Base-by-base conservation (phyloP, 192 early-diverging fungal genomes). In the Linnemannia elongata region DNA sequence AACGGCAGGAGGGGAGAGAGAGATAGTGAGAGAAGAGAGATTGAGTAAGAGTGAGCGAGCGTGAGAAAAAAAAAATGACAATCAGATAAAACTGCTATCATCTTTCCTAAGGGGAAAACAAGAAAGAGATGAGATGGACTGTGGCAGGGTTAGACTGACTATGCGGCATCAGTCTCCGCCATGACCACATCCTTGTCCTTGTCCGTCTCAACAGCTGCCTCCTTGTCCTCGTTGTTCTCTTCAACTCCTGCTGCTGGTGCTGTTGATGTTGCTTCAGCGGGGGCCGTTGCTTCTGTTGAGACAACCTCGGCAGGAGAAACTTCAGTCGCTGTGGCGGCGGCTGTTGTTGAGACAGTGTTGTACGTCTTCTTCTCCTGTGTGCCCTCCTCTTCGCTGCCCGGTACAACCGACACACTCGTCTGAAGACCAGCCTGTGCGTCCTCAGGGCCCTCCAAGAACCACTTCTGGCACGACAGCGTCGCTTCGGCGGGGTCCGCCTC, bases 401-500 rank as follows among this genome's bases (percentile, higher is more conserved):
- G 72, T 63, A 87, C 42, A 20, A 76, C 60, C 35, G 69, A 36
- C 5, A 76, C 66, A 27, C 45, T 66, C 17, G 85, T 87, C 41
- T 44, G 8, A 24, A 81, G n/a, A 12, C 85, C 79, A 12, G 45
- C 42, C 54, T 75, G 81, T 7, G 36, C 44, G 78, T 87, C 85
- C 54, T 81, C 85, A 18, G 85, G 85, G 13, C 85, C 85, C 52
- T 87, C 79, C 22, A 78, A 24, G 45, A 81, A 66, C 85, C 85
- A 87, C 42, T 87, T 87, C 52, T 87, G 75, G 72, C 81, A 87
- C 27, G 55, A 6, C 22, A 44, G 41, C 5, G 47, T 60, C 13
- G 73, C 41, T 42, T 69, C 76, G 13, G 70, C 63, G 57, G 68
- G 42, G 24, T 89, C 79, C 52, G 72, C 75, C 39, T 77, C 81